Base-by-base conservation (phyloP, 78 protist genomes). In the Dictyostelium intermedium region DNA sequence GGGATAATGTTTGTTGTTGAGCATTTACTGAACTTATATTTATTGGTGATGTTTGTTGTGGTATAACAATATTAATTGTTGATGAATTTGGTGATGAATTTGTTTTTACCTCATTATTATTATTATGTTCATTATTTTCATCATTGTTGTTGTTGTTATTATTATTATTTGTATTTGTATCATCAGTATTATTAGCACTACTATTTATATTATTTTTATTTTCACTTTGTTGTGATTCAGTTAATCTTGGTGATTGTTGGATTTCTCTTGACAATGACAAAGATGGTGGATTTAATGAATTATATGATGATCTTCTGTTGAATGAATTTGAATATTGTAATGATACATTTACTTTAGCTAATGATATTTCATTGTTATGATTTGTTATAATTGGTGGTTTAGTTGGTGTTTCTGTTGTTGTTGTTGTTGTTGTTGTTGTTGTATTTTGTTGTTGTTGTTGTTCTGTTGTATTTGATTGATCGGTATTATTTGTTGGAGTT, bases 271-370 rank as follows among this genome's bases (percentile, higher is more conserved):
- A 32, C 30, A 60, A 35, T 14, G 74, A 60, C n/a, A 66, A 60
- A 16, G 45, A n/a, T 35, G 87, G 47, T 60, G 63, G 63, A 9
- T 50, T 20, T 13, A 89, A 32, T 43, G 94, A 89, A 35, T 89
- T 78, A 80, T 47, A 80, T n/a, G 82, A 63, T 39, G 94, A 78
- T 47, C 94, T 83, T 76, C 94, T 80, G 32, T 84, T 84, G 2
- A 80, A 35, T 23, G 47, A 34, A 43, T 35, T 79, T 60, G 83
- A 39, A 69, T 89, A 89, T 80, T 89, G 94, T 70, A 89, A 69
- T 45, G 77, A 39, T 50, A 89, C 79, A 89, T 80, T 89, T 10
- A 83, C 45, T 30, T 43, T 60, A 34, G 87, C 94, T 13, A 89
- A 35, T n/a, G 63, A n/a, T 32, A 35, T 61, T 25, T 83, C 73